Conservation (phyloP, 176 grass and related monocot species). For the Avena eriantha region DNA sequence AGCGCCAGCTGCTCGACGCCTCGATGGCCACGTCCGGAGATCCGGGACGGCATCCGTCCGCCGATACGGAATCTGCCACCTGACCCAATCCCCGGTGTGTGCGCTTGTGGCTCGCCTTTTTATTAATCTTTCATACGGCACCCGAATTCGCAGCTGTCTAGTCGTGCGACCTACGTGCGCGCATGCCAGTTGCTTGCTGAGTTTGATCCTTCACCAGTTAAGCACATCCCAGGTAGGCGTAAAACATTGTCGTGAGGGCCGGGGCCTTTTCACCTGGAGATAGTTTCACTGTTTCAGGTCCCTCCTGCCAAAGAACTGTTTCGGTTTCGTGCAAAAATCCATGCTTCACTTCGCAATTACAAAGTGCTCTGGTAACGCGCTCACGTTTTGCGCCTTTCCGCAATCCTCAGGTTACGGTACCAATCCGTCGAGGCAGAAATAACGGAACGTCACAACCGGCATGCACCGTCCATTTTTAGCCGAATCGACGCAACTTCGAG, state of each 20-base stretch:
- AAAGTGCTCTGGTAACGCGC: background rate
- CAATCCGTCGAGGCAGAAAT: background rate
- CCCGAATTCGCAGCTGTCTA: background rate
- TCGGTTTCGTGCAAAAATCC: too few species aligned
- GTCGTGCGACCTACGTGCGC: background rate
- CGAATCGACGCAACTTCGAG: background rate
- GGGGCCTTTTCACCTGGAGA: too few species aligned
- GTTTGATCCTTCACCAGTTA: too few species aligned
- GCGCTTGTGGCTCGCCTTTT: background rate
- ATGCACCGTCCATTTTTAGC: background rate
- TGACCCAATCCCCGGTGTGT: background rate
- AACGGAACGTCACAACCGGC: background rate
- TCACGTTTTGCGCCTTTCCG: background rate
- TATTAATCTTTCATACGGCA: background rate
- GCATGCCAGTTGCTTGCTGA: background rate
- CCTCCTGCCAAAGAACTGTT: too few species aligned
- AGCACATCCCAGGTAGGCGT: too few species aligned
- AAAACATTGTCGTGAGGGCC: too few species aligned
- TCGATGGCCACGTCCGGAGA: constrained; percentile 42
- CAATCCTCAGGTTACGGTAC: too few species aligned
- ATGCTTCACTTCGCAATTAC: too few species aligned
- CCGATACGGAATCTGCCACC: background rate
- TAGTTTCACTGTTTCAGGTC: too few species aligned
- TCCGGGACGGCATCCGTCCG: background rate
- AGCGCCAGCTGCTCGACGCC: background rate